phyloP scores from a whole-genome alignment of 768 basidiomycete genomes.

The Ramaria rubella region DNA sequence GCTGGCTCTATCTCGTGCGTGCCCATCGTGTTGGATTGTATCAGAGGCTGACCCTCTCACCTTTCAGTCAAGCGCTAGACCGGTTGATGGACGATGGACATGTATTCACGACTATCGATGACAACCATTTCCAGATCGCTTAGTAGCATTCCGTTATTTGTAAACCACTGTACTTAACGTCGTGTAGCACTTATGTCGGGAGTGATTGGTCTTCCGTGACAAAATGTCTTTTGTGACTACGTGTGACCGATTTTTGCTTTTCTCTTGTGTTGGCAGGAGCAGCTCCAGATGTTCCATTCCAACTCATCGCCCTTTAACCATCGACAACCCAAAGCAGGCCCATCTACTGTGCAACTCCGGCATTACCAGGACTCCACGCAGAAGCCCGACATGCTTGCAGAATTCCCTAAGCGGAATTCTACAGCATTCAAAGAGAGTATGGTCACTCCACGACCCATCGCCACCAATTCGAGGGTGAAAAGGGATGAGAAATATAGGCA shows the following conservation, averaged over 20 bases:
- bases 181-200: no score
- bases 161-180: no score
- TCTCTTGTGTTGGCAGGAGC: not conserved
- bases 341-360: constrained; percentile 23
- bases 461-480: constrained; percentile 72
- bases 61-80: constrained; percentile 61
- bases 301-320: constrained; percentile 62
- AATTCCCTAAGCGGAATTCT: not conserved
- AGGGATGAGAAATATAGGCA: constrained; percentile 70
- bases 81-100: constrained; percentile 71
- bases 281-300: constrained; percentile 6
- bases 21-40: constrained; percentile 3
- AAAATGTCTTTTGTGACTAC: not conserved
- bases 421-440: not conserved
- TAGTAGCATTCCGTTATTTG: not conserved
- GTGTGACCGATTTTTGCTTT: constrained; percentile 5
- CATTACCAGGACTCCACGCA: not conserved
- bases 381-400: not conserved
- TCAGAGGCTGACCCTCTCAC: not conserved
- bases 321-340: constrained; percentile 62
- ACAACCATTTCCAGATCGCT: constrained; percentile 55
- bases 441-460: constrained; percentile 46
- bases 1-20: constrained; percentile 59
- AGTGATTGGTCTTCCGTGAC: no score
- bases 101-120: constrained; percentile 75